These are phyloP conservation scores for Penicillium sp. DNA, from an alignment of 2,329 filamentous ascomycete species.

Conservation along the genomic window DNA sequence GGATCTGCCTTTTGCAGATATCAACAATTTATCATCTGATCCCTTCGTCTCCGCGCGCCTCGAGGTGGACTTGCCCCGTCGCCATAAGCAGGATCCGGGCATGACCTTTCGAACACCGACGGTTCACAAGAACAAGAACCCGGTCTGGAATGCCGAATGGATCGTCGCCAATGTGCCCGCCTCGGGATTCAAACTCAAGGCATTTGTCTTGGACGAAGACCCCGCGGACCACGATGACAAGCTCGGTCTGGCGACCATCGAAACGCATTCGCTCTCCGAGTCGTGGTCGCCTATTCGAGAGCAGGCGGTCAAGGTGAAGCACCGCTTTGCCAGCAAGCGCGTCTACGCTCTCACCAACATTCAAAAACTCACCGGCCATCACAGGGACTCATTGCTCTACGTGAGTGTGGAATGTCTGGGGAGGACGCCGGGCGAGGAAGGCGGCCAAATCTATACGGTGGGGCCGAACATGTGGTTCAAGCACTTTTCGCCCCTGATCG, in stretches of 20 bases:
- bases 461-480: constrained; percentile 72
- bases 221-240: constrained; percentile 78
- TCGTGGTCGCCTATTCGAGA: constrained; percentile 64
- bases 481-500: constrained; percentile 85
- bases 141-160: constrained; percentile 81
- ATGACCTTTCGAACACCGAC: constrained; percentile 71
- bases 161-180: constrained; percentile 78
- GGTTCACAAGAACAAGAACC: constrained; percentile 63
- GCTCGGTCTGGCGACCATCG: constrained; percentile 75
- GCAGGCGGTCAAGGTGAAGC: constrained; percentile 66
- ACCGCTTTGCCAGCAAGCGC: constrained; percentile 73
- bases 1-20: constrained; percentile 77
- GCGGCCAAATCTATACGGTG: constrained; percentile 69
- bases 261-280: constrained; percentile 54
- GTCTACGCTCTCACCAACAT: constrained; percentile 71
- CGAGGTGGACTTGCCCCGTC: constrained; percentile 59
- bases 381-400: constrained; percentile 62
- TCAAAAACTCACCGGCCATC: constrained; percentile 53
- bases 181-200: constrained; percentile 76
- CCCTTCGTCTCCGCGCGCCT: constrained; percentile 77
- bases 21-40: constrained; percentile 71
- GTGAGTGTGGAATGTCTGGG: constrained; percentile 75
- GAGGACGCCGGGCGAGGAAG: constrained; percentile 58
- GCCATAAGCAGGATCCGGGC: constrained; percentile 80
- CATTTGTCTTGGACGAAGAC: constrained; percentile 85